Evolutionary conservation across 106 monocot species (phyloP), one percentile per base, ranked within the genome.

Genomic region (Agapanthus africanus): DNA sequence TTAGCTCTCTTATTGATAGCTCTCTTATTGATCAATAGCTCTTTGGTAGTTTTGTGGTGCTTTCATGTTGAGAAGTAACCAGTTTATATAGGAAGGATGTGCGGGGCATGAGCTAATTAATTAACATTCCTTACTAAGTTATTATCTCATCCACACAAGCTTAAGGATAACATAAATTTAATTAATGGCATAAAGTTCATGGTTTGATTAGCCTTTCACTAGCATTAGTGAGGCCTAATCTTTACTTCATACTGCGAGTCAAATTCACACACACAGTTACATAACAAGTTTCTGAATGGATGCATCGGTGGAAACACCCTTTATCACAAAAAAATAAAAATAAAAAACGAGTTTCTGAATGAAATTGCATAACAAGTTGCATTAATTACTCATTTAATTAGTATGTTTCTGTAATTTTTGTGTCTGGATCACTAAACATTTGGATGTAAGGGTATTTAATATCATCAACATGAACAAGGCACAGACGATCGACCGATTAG

Each of bases 61-160:
- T 16, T 44, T 31, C 26, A 16, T 2, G 9, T 68, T 47, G 68
- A 11, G 2, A 30, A 68, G 30, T 46, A 16, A 35, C 3, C 11
- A 0, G 15, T 50, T 68, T 68, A 68, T 68, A 68, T 50, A 50
- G 68, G 30, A 27, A 50, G 21, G 64, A n/a, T 11, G 16, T 65
- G 64, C 9, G 39, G 11, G 6, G 63, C 63, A 63, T 63, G 63
- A 63, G n/a, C 19, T 37, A 63, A n/a, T n/a, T n/a, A n/a, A n/a
- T n/a, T n/a, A n/a, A 21, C 68, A 68, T 68, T 50, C 49, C 34
- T 15, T 68, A 37, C 5, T 33, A 7, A 41, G 40, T 47, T 47
- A 66, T 30, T 66, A 44, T 21, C 27, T 66, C 42, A 66, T 44
- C 37, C 16, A 25, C 66, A 66, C 40, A 22, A 66, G 15, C 66